Percentiles rank a stretch among this genome's conserved stretches.
These are phyloP conservation scores for Pseudoneurospora amorphoporcata DNA, from an alignment of 495 filamentous ascomycete genomes.

Conservation along the genomic window DNA sequence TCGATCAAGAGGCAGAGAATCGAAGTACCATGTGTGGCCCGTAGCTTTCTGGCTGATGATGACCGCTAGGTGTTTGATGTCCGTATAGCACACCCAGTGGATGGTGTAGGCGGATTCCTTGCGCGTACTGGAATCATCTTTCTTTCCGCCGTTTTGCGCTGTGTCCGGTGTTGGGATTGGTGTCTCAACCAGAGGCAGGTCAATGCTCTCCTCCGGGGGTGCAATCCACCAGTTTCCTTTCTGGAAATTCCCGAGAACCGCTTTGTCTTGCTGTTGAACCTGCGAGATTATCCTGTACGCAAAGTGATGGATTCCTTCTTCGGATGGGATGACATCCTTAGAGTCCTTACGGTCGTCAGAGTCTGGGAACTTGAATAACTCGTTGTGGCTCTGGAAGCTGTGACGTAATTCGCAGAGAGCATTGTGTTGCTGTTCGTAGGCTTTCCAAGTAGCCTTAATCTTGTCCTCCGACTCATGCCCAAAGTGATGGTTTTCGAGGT, in stretches of 20 bases:
- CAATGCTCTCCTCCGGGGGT: background rate
- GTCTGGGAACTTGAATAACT: background rate
- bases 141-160: background rate
- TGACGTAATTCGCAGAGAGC: background rate
- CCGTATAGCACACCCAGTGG: background rate
- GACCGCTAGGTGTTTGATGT: background rate
- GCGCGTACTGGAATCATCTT: background rate
- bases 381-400: background rate
- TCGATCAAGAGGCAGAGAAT: background rate
- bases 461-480: background rate
- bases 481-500: background rate
- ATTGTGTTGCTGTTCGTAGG: background rate
- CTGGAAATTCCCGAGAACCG: background rate
- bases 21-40: slow-evolving; percentile 2
- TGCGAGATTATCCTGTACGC: background rate
- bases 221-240: slow-evolving; percentile 2
- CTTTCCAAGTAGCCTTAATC: background rate
- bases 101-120: background rate
- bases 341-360: background rate
- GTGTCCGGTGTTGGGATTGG: background rate
- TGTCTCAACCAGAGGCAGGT: background rate
- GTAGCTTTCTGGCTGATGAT: background rate
- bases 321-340: background rate
- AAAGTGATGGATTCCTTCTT: background rate
- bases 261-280: background rate